Conservation (phyloP, 257 asterid species). For the Jacaranda mimosifolia region DNA sequence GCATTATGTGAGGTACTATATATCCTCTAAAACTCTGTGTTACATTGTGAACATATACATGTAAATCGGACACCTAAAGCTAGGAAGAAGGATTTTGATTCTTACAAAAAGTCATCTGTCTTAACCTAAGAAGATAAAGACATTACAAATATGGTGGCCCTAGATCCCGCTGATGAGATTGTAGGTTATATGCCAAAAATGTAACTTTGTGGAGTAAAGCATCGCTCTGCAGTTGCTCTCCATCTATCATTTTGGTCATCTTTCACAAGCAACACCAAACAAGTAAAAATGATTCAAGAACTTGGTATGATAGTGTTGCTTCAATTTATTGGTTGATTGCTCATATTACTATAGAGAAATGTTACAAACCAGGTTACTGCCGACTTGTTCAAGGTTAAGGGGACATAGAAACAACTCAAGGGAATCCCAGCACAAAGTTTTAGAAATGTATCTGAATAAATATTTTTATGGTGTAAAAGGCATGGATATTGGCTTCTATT, state of each 20-base stretch:
- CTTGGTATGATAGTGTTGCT: background rate
- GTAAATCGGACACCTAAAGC: background rate
- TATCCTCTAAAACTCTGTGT: background rate
- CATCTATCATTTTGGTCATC: background rate
- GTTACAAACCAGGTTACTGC: background rate
- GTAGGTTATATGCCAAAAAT: background rate
- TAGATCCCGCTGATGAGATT: background rate
- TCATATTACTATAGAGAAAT: background rate
- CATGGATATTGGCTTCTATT: background rate
- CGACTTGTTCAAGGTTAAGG: background rate
- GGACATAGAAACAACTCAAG: background rate
- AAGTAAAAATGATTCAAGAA: conserved; percentile 21
- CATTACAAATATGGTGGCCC: background rate
- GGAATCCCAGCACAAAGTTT: background rate
- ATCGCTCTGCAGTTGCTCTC: background rate
- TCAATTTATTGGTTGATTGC: background rate
- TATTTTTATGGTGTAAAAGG: background rate
- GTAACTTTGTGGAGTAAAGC: background rate
- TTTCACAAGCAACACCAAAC: background rate
- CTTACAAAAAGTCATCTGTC: background rate
- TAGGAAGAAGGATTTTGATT: background rate
- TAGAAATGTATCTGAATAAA: background rate
- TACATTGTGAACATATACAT: background rate
- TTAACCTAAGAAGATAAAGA: background rate
- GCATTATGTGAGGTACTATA: background rate